Conservation (phyloP, 768 basidiomycete species). For the Phlebiopsis gigantea region DNA sequence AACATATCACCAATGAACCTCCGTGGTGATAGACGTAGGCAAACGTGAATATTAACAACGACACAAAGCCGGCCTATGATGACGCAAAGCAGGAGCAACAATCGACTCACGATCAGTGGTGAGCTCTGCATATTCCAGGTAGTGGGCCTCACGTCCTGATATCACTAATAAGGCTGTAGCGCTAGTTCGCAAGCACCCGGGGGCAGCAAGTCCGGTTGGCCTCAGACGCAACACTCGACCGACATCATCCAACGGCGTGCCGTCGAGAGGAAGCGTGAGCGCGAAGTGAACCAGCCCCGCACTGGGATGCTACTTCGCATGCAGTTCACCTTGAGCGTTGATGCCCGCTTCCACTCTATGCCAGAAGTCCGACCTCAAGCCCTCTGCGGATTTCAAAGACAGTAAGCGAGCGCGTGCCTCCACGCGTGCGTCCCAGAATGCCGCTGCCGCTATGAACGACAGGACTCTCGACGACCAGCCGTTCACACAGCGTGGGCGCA, state of each 20-base stretch:
- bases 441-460: conserved; percentile 17
- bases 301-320: conserved; percentile 82
- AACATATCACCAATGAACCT: no score
- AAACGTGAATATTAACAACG: no score
- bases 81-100: no score
- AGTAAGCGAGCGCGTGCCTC: conserved; percentile 35
- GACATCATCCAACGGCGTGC: conserved; percentile 80
- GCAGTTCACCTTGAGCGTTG: conserved; percentile 87
- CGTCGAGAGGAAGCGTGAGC: conserved; percentile 73
- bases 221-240: conserved; percentile 73
- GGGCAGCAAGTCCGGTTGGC: conserved; percentile 80
- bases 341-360: conserved; percentile 47
- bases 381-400: conserved; percentile 68
- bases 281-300: conserved; percentile 55
- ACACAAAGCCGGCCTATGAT: no score
- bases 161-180: no score
- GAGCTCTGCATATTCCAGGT: no score
- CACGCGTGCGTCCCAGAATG: conserved; percentile 32
- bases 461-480: conserved; percentile 29
- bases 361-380: conserved; percentile 64
- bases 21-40: no score
- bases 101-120: no score
- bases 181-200: no score
- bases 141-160: no score
- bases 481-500: conserved; percentile 30